Base-by-base conservation (phyloP, 345 rosid genomes). In the Pistacia vera region DNA sequence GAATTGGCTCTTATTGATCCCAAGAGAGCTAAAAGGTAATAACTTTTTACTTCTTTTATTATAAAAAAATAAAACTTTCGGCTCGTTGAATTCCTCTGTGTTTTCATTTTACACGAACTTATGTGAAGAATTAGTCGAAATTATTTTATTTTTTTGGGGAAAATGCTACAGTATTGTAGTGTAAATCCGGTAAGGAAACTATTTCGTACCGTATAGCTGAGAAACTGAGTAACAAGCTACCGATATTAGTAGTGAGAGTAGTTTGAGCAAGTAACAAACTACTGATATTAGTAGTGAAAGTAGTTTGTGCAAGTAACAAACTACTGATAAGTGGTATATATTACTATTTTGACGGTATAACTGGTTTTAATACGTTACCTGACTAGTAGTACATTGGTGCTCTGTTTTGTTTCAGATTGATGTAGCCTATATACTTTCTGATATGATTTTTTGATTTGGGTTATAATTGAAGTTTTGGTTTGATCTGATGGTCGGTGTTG, bases 1-100 rank as follows among this genome's bases (percentile, higher is more conserved):
- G 99, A 95, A 80, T 93, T 95, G 38, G 88, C 98, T 66, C 85
- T 91, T 78, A 87, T 95, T 68, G 99, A 95, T 87, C 99, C 99
- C 73, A 93, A 89, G 80, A 85, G 99, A 85, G 99, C 99, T 75
- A 95, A 93, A 86, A 85, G 99, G 99, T 95, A 36, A 13, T 2
- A 5, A 1, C 18, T 22, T 49, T 13, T 58, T 52, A 36, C 5
- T 56, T 46, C n/a, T 9, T 18, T 30, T 61, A 65, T 22, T 13
- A 14, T 11, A n/a, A 4, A 2, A 8, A 54, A 16, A 20, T 4
- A 33, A 64, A 11, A 14, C 30, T 30, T 51, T 35, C 22, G 28
- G 20, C 4, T 57, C 22, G 33, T 65, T 35, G 56, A 65, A 10
- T 14, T 51, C 11, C 17, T 11, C 13, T 51, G 3, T 10, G 16